These are phyloP conservation scores for Ensete glaucum DNA, from an alignment of 176 grass and related monocot species.

Conservation along the genomic window DNA sequence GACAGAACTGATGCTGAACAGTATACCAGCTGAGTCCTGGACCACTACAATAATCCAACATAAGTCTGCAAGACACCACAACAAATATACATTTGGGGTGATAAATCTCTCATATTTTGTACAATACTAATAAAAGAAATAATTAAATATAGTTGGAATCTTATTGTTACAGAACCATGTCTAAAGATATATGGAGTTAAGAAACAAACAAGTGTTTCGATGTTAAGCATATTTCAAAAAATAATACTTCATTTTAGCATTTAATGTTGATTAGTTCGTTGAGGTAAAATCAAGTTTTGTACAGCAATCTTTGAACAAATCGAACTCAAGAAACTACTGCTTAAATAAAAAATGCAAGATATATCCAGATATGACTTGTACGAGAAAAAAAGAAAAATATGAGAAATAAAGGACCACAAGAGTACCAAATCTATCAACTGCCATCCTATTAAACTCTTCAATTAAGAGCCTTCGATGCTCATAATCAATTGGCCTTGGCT, in stretches of 20 bases:
- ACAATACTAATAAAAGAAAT: no score
- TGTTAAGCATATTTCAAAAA: neutral
- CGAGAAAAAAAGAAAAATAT: neutral
- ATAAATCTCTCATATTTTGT: no score
- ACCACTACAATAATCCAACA: no score
- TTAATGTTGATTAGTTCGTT: neutral
- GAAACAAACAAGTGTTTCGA: neutral
- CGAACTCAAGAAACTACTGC: neutral
- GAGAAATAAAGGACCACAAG: neutral
- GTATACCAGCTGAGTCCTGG: no score
- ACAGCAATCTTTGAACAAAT: neutral
- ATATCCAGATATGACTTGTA: neutral
- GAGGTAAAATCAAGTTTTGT: neutral
- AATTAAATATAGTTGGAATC: neutral
- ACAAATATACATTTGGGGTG: no score
- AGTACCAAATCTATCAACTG: conserved; percentile 49
- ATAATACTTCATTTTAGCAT: neutral
- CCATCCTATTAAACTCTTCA: conserved; percentile 41
- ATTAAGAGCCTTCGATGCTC: conserved; percentile 45
- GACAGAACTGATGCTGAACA: no score
- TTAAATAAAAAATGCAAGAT: neutral
- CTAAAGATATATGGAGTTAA: neutral
- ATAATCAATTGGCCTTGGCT: conserved; percentile 52
- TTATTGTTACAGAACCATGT: neutral
- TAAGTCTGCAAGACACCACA: no score